These are phyloP conservation scores for Hypoxylon sp. DNA, from an alignment of 2,329 filamentous ascomycete species.

Conservation along the genomic window DNA sequence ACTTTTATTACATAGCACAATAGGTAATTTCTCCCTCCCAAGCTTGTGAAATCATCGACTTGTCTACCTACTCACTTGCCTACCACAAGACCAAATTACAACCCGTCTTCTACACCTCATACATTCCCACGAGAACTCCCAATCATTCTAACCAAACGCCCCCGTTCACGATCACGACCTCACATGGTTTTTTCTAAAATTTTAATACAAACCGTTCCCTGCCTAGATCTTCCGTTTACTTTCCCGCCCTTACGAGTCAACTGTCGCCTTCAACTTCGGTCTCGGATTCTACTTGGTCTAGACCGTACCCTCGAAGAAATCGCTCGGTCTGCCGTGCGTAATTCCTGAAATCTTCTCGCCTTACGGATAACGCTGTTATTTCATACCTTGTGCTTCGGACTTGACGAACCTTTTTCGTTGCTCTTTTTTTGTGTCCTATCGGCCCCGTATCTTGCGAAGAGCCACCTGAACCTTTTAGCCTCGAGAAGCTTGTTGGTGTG, in stretches of 20 bases:
- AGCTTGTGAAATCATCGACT: conserved; percentile 39
- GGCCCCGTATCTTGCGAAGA: conserved; percentile 23
- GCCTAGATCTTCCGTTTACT: conserved; percentile 19
- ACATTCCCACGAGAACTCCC: conserved; percentile 20
- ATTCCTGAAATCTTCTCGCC: conserved; percentile 16
- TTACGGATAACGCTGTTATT: conserved; percentile 13
- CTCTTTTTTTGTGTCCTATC: conserved; percentile 9
- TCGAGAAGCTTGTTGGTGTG: conserved; percentile 38
- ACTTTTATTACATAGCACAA: neutral
- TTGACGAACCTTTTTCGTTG: conserved; percentile 15
- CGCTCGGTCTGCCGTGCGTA: conserved; percentile 31
- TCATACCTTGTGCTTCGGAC: conserved; percentile 15
- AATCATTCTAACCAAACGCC: conserved; percentile 6
- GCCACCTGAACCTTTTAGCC: conserved; percentile 28
- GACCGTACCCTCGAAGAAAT: conserved; percentile 19
- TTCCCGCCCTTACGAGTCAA: conserved; percentile 5
- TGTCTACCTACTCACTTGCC: conserved; percentile 2
- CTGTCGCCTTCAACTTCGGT: conserved; percentile 13
- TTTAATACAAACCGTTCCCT: conserved; percentile 9
- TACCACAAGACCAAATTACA: conserved; percentile 28
- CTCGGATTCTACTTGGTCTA: conserved; percentile 22
- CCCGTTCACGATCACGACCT: neutral
- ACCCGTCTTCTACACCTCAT: conserved; percentile 21
- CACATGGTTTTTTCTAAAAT: conserved; percentile 17
- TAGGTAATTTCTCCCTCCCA: conserved; percentile 28